Evolutionary conservation across 768 basidiomycete genomes (phyloP).

Genomic region (Infundibulicybe gibba): DNA sequence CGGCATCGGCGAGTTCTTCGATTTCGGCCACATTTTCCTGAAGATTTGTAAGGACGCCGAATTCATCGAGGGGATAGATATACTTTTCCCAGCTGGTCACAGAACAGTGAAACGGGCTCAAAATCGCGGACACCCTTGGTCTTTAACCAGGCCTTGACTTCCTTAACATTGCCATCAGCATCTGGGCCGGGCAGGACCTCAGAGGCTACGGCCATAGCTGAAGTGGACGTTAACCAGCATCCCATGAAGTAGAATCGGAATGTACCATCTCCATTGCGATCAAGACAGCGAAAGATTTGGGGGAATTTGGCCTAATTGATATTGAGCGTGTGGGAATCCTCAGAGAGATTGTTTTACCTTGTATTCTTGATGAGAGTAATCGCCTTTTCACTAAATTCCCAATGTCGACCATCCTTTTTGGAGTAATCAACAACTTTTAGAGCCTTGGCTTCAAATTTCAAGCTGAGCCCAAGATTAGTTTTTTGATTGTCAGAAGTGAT

Average conservation of each 20-base stretch:
- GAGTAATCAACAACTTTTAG: conserved; percentile 94
- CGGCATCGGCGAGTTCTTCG: conserved; percentile 68
- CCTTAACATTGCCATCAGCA: conserved; percentile 68
- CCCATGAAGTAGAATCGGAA: conserved; percentile 1
- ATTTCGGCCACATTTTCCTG: conserved; percentile 79
- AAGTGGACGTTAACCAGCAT: conserved; percentile 3
- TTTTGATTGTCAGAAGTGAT: conserved; percentile 72
- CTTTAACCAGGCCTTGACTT: conserved; percentile 85
- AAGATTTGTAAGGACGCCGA: neutral
- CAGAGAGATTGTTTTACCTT: conserved; percentile 40
- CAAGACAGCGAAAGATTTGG: conserved; percentile 73
- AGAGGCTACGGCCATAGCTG: conserved; percentile 72
- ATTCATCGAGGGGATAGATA: conserved; percentile 1
- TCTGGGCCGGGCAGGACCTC: conserved; percentile 53
- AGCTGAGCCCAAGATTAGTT: conserved; percentile 86
- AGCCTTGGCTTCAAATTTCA: conserved; percentile 95
- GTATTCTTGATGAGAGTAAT: conserved; percentile 80
- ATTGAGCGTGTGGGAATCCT: neutral
- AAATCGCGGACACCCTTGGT: conserved; percentile 84
- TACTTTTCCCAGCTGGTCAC: conserved; percentile 90
- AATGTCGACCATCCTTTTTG: conserved; percentile 74
- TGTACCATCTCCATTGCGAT: conserved; percentile 70
- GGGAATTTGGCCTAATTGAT: conserved; percentile 69
- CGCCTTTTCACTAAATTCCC: conserved; percentile 94
- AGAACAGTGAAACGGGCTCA: conserved; percentile 89